Evolutionary conservation across 2,329 filamentous ascomycete species (phyloP).

Genomic region (Atkinsonella hypoxylon): DNA sequence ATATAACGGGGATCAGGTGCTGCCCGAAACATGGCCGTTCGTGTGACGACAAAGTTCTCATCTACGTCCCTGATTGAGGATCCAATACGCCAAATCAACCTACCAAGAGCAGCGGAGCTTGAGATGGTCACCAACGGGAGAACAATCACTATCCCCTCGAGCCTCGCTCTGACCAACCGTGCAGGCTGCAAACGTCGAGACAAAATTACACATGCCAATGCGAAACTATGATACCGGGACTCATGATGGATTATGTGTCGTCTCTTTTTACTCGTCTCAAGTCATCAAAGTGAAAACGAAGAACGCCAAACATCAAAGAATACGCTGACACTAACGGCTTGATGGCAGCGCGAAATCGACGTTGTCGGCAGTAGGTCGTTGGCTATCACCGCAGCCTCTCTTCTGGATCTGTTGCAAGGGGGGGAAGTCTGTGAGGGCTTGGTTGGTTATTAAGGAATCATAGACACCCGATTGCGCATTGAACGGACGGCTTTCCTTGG

Average conservation of each 20-base stretch:
- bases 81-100: constrained; percentile 19
- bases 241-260: not conserved
- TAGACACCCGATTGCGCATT: not conserved
- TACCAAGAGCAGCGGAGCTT: constrained; percentile 13
- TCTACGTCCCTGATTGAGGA: constrained; percentile 19
- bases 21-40: constrained; percentile 25
- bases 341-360: not conserved
- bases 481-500: not conserved
- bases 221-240: not conserved
- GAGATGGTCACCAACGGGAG: not conserved
- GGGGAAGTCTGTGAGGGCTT: not conserved
- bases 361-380: not conserved
- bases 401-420: not conserved
- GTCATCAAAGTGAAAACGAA: not conserved
- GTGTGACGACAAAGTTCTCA: constrained; percentile 26
- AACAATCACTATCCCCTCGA: not conserved
- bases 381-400: not conserved
- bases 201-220: constrained; percentile 25
- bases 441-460: not conserved
- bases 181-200: constrained; percentile 25
- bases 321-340: not conserved
- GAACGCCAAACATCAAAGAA: not conserved
- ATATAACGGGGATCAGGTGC: constrained; percentile 27
- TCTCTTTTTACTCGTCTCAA: not conserved
- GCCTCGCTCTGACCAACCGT: constrained; percentile 4